Conservation (phyloP, 2,329 filamentous ascomycete genomes). For the Karstenula rhodostoma region DNA sequence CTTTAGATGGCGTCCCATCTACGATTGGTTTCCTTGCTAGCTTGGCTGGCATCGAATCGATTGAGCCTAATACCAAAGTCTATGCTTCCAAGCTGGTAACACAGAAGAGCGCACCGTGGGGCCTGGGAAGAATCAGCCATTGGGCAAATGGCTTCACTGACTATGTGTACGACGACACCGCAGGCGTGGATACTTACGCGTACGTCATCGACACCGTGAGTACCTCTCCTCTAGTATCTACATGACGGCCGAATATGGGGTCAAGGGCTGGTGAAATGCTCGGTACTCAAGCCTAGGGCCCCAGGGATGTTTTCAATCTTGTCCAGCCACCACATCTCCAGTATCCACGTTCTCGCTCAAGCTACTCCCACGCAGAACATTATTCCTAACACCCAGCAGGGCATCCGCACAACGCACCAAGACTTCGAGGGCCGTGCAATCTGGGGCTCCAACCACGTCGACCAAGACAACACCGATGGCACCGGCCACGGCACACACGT, state of each 20-base stretch:
- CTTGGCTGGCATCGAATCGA: constrained; percentile 80
- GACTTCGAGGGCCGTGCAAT: constrained; percentile 95
- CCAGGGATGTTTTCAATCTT: not conserved
- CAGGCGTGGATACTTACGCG: constrained; percentile 96
- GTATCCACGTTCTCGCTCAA: too few species aligned
- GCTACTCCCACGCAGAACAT: too few species aligned
- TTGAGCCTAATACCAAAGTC: constrained; percentile 93
- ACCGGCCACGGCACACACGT: constrained; percentile 99
- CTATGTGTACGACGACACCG: constrained; percentile 89
- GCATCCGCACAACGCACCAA: constrained; percentile 80
- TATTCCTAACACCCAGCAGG: not conserved
- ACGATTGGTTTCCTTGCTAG: not conserved
- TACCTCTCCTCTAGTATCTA: not conserved
- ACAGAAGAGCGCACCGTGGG: constrained; percentile 96
- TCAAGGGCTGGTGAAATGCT: too few species aligned
- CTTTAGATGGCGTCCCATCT: not conserved
- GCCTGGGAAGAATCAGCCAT: constrained; percentile 96
- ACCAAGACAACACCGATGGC: constrained; percentile 87
- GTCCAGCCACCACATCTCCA: not conserved
- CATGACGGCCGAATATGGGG: too few species aligned
- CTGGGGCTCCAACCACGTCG: constrained; percentile 96
- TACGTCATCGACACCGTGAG: constrained; percentile 91
- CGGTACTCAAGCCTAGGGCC: too few species aligned
- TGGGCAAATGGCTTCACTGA: constrained; percentile 95
- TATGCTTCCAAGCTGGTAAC: constrained; percentile 69